Percentiles rank a stretch among this genome's conserved stretches.
These are phyloP conservation scores for Psophocarpus tetragonolobus DNA, from an alignment of 306 rosid species.

Conservation along the genomic window DNA sequence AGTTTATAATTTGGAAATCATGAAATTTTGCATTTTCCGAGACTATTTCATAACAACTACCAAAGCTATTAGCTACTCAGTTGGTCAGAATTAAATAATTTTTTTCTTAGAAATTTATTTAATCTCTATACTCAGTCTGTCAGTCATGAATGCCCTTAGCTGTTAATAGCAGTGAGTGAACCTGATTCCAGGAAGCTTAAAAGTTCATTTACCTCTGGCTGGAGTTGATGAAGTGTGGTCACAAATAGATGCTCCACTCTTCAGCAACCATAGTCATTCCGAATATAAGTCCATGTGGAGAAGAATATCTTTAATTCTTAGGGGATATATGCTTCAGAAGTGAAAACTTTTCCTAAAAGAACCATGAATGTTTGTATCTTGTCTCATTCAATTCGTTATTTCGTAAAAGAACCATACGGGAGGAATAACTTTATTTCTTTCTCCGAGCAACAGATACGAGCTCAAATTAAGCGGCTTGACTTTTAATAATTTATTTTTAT, in stretches of 20 bases:
- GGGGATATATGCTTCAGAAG: constrained; percentile 24
- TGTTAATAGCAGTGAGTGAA: background rate
- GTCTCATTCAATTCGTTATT: constrained; percentile 29
- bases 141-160: background rate
- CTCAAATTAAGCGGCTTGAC: background rate
- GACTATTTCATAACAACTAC: background rate
- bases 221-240: background rate
- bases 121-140: background rate
- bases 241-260: constrained; percentile 25
- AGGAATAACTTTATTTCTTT: constrained; percentile 21
- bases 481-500: background rate
- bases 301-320: background rate
- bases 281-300: background rate
- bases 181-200: constrained; percentile 21
- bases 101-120: background rate
- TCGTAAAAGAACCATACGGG: background rate
- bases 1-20: background rate
- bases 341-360: constrained; percentile 10
- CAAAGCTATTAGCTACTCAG: background rate
- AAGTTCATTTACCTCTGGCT: background rate
- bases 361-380: background rate
- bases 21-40: background rate
- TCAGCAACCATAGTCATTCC: background rate
- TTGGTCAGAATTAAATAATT: background rate
- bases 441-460: background rate